phyloP scores from a whole-genome alignment of 2,329 filamentous ascomycete species.

The Pseudophaeomoniella oleicola region DNA sequence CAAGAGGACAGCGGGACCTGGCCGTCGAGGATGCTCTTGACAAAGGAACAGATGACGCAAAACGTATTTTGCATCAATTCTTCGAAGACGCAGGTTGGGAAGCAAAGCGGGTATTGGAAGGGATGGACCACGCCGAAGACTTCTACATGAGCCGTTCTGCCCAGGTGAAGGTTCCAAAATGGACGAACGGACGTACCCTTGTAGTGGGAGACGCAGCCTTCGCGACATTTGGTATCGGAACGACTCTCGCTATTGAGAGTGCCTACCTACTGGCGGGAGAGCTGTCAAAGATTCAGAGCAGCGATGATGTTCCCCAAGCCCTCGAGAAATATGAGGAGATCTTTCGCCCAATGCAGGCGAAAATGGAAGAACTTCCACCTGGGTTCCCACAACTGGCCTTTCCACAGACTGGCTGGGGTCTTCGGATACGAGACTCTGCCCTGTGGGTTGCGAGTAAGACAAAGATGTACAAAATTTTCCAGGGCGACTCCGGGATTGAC shows the following conservation, averaged over 20 bases:
- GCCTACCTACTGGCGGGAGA: conserved; percentile 8
- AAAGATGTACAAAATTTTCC: no score
- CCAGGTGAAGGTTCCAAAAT: conserved; percentile 16
- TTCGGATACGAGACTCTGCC: background rate
- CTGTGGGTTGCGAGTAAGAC: no score
- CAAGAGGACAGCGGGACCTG: no score
- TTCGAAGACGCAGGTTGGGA: conserved; percentile 25
- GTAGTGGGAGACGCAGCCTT: conserved; percentile 9
- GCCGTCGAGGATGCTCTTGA: conserved; percentile 4
- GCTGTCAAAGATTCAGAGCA: conserved; percentile 1
- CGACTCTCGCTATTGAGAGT: conserved; percentile 6
- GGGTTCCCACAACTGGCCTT: conserved; percentile 6
- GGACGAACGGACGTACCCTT: conserved; percentile 16
- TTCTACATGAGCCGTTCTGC: conserved; percentile 29
- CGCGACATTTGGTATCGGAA: conserved; percentile 9
- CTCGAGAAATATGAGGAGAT: conserved; percentile 11
- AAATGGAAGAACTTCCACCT: conserved; percentile 14
- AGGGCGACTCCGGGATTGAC: no score
- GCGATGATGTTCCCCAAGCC: conserved; percentile 8
- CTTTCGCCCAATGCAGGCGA: conserved; percentile 13
- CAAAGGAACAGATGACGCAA: conserved; percentile 12
- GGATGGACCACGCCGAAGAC: conserved; percentile 24
- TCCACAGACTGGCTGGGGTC: background rate
- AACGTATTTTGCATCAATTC: conserved; percentile 13
- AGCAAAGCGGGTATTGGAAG: conserved; percentile 19